Percentiles rank a stretch among this genome's conserved stretches.
phyloP scores from a whole-genome alignment of 2,329 filamentous ascomycete species.

The Exophiala sideris region DNA sequence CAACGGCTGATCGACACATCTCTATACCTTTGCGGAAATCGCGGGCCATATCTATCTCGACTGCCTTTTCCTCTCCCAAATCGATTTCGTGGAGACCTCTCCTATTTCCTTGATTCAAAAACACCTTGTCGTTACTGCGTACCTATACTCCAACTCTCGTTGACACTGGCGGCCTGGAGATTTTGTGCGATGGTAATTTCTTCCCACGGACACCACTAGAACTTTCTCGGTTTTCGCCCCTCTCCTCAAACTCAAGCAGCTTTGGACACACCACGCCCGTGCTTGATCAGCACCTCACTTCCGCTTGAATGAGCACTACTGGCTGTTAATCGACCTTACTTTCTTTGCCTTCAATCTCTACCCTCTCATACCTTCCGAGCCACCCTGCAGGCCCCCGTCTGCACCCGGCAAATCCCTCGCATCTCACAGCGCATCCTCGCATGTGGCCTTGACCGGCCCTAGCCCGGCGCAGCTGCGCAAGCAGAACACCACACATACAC shows the following conservation, averaged over 20 bases:
- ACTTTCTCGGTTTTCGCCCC: constrained; percentile 4
- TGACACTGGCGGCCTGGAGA: background rate
- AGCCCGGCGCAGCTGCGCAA: constrained; percentile 11
- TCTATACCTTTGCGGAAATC: background rate
- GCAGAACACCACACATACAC: background rate
- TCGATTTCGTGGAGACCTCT: background rate
- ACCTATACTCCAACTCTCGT: background rate
- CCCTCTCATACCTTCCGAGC: background rate
- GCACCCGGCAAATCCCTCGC: background rate
- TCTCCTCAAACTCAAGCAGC: background rate
- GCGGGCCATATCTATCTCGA: background rate
- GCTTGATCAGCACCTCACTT: constrained; percentile 4
- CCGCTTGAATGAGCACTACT: background rate
- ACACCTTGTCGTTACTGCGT: background rate
- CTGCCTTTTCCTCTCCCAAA: background rate
- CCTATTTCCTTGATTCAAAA: background rate
- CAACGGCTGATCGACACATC: background rate
- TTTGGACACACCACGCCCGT: background rate
- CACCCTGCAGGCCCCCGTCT: background rate
- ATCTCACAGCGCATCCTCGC: background rate
- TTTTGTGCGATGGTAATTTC: background rate
- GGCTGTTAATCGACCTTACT: too few species aligned
- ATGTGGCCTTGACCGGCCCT: constrained; percentile 9
- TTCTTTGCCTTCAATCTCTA: background rate
- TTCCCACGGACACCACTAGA: background rate